Conservation (phyloP, 192 early-diverging fungal species). For the Tieghemiomyces parasiticus region DNA sequence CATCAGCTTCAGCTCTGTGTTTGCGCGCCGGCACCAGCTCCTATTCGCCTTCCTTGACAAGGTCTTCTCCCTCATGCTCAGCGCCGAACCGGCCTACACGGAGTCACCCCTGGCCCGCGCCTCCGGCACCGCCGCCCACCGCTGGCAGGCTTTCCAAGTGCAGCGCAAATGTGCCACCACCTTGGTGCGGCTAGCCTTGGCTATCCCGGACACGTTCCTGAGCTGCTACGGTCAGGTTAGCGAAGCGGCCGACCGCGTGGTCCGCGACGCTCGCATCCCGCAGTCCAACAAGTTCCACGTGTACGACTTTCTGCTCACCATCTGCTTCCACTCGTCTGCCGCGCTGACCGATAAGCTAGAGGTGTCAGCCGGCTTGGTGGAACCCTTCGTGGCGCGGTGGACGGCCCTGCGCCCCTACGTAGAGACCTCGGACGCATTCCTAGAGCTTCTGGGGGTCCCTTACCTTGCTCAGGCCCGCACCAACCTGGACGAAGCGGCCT, state of each 20-base stretch:
- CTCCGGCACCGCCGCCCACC: neutral
- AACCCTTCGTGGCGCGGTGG: constrained; percentile 1
- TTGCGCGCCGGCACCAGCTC: neutral
- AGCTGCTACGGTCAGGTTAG: constrained; percentile 3
- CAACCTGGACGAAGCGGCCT: neutral
- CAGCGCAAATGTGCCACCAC: constrained; percentile 10
- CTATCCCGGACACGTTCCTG: constrained; percentile 7
- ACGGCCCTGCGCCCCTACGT: neutral
- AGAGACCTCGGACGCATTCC: neutral
- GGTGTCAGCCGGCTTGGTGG: neutral
- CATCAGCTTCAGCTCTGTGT: neutral
- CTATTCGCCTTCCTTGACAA: constrained; percentile 8
- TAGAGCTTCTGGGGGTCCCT: neutral
- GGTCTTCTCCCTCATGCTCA: constrained; percentile 7
- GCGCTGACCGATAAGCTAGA: neutral
- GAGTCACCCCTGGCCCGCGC: neutral
- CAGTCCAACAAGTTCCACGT: constrained; percentile 1
- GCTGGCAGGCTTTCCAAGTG: neutral
- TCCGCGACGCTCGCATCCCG: neutral
- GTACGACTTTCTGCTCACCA: constrained; percentile 10
- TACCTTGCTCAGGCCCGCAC: neutral
- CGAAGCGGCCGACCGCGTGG: neutral
- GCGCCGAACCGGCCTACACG: neutral
- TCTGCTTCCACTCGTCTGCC: constrained; percentile 8
- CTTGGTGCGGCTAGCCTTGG: constrained; percentile 3